Base-by-base conservation (phyloP, 2,329 filamentous ascomycete species). In the Talaromyces albobiverticillius region DNA sequence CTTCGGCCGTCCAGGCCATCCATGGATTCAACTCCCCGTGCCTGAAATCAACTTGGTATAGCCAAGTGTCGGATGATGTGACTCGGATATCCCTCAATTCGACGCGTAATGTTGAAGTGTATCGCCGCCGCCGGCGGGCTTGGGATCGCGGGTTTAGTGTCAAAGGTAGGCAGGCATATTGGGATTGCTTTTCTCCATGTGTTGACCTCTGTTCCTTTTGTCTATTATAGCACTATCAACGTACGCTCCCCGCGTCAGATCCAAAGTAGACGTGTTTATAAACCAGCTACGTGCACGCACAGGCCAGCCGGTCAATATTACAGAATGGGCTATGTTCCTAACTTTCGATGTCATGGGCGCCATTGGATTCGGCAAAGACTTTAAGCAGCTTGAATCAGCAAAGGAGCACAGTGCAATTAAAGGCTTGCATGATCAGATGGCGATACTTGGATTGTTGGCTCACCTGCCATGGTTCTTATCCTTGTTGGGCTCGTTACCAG, bases 281-380 rank as follows among this genome's bases (percentile, higher is more conserved):
- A 11, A 18, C 7, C 51, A 53, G 31, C n/a, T 53, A 14, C 14
- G 14, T 13, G 8, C 40, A 18, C 42, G 25, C 14, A 9, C 16
- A 3, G 32, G 42, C 42, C 10, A 46, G 16, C 42, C 42, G 18
- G 11, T 46, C 11, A 18, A 75, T 38, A 61, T 64, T 3, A 60
- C 67, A 0, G 55, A 62, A 5, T 70, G 67, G 65, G 67, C 70
- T 56, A 68, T 64, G 55, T 70, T 69, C 41, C 67, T 67, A 50
- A 66, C 51, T 47, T 73, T 73, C 38, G 73, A 75, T 16, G 62
- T 75, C 14, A 74, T 76, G 73, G 73, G 70, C 3, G 69, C 75
- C 34, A 56, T 76, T 43, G 72, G 68, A 3, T 75, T 76, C 42
- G 70, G 69, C 0, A 64, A 66, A 25, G 61, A 63, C 4, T 75